These are phyloP conservation scores for Penicillium aurantiogriseum DNA, from an alignment of 2,329 filamentous ascomycete genomes.

Conservation along the genomic window DNA sequence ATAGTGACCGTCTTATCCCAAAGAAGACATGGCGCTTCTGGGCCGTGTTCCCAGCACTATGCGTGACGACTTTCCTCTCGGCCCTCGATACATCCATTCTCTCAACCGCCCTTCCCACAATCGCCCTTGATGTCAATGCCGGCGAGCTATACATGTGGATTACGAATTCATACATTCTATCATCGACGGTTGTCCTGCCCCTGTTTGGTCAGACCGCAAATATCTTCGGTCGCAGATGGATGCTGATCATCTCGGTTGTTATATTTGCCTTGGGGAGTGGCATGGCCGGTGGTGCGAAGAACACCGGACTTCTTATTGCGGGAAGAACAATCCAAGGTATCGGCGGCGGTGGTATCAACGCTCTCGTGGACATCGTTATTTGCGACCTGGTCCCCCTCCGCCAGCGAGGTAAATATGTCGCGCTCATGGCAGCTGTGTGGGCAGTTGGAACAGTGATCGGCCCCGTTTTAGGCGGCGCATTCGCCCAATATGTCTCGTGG, in stretches of 20 bases:
- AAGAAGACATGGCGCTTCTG: constrained; percentile 25
- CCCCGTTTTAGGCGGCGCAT: constrained; percentile 5
- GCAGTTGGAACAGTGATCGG: constrained; percentile 5
- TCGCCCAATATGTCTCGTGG: constrained; percentile 4
- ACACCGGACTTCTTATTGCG: constrained; percentile 15
- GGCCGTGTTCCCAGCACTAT: constrained; percentile 29
- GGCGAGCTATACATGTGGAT: constrained; percentile 40
- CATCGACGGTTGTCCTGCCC: constrained; percentile 49
- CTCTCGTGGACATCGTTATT: constrained; percentile 3
- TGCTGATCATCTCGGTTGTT: constrained; percentile 43
- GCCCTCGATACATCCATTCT: constrained; percentile 41
- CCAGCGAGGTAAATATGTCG: constrained; percentile 10
- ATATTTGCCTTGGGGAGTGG: constrained; percentile 55
- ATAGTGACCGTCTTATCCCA: not conserved
- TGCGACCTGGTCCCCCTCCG: constrained; percentile 9
- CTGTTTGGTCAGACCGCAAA: constrained; percentile 53
- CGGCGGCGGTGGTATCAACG: constrained; percentile 7
- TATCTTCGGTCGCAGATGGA: constrained; percentile 52
- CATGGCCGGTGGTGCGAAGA: constrained; percentile 51
- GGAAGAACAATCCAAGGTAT: constrained; percentile 9
- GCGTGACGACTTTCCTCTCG: constrained; percentile 30
- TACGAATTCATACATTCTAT: constrained; percentile 34
- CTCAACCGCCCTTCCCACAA: constrained; percentile 44
- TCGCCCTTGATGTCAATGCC: constrained; percentile 33
- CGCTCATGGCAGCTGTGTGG: constrained; percentile 5